Percentiles rank a stretch among this genome's conserved stretches.
Conservation (phyloP, 2,329 filamentous ascomycete genomes). For the Cryphonectria carpinicola region DNA sequence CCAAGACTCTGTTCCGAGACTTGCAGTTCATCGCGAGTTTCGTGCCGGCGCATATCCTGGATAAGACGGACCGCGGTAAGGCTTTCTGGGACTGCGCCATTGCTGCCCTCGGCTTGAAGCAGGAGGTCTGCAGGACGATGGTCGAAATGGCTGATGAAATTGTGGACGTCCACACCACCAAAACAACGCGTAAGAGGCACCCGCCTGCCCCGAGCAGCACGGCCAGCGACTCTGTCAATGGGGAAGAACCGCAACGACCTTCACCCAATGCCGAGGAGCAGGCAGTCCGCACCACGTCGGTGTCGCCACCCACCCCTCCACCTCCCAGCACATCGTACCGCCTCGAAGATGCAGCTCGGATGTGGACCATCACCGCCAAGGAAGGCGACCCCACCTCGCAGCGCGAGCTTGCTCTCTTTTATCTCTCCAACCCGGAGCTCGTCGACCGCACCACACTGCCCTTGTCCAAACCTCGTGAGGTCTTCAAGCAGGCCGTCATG, state of each 20-base stretch:
- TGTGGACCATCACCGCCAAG: constrained; percentile 92
- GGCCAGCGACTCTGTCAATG: constrained; percentile 32
- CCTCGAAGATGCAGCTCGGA: constrained; percentile 79
- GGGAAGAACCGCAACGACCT: constrained; percentile 30
- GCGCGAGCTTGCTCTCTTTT: constrained; percentile 90
- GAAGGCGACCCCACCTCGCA: constrained; percentile 89
- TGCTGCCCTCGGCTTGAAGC: constrained; percentile 85
- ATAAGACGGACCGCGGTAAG: constrained; percentile 68
- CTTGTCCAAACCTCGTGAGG: constrained; percentile 80
- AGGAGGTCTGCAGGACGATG: constrained; percentile 82
- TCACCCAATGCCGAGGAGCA: constrained; percentile 28
- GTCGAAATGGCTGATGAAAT: constrained; percentile 64
- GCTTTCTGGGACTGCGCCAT: constrained; percentile 91
- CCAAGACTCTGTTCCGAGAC: constrained; percentile 80
- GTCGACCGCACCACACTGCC: constrained; percentile 81
- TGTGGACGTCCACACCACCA: constrained; percentile 64
- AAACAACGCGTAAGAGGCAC: constrained; percentile 55
- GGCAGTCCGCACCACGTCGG: constrained; percentile 35
- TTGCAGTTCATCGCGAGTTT: constrained; percentile 75
- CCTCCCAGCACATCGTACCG: constrained; percentile 65
- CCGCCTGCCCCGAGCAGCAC: constrained; percentile 35
- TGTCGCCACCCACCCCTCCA: constrained; percentile 48
- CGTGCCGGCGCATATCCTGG: constrained; percentile 62
- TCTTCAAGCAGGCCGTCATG: constrained; percentile 88
- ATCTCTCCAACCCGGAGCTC: constrained; percentile 87